Base-by-base conservation (phyloP, 1,284 basidiomycete genomes). In the Hemileia vastatrix region DNA sequence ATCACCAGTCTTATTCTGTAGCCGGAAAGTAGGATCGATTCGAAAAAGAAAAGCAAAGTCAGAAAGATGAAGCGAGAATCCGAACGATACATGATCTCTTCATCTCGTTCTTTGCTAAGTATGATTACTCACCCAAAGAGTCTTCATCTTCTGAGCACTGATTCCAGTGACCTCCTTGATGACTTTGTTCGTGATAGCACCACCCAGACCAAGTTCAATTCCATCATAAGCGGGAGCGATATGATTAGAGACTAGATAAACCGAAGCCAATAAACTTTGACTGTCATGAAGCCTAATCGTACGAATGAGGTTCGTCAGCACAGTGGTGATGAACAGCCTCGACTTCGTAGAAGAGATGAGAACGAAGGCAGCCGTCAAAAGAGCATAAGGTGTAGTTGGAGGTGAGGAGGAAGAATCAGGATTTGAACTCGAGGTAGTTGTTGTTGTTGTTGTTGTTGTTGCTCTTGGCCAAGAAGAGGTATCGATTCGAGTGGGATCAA, bases 201-300 rank as follows among this genome's bases (percentile, higher is more conserved):
- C 70, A 6, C 77, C 77, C 5, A 78, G 64, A 1, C 77, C 77
- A 11, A 78, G 74, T 63, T 78, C 77, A 13, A 76, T 67, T 45
- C 74, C 76, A 31, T 76, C 77, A 65, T 78, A 77, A 0, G 76
- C 68, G 15, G 91, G 90, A 0, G 84, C 83, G 36, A 95, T 82
- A 36, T 88, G 84, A 76, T 93, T 95, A 24, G 88, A 90, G 44
- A 93, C 79, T 24, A 95, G 83, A 76, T 94, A 95, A n/a, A 94
- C 79, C n/a, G 88, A 80, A 11, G 88, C 82, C 47, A 87, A 77
- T 49, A 95, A 80, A 49, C 88, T 87, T 8, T 79, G 65, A 0
- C 87, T 83, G 69, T 91, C 84, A 65, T 85, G 82, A 36, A 78
- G 76, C 61, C 85, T 80, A 52, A 94, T 81, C 11, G 83, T 81